Evolutionary conservation across 75 land plant species (phyloP).

Genomic region (Selaginella moellendorffii): DNA sequence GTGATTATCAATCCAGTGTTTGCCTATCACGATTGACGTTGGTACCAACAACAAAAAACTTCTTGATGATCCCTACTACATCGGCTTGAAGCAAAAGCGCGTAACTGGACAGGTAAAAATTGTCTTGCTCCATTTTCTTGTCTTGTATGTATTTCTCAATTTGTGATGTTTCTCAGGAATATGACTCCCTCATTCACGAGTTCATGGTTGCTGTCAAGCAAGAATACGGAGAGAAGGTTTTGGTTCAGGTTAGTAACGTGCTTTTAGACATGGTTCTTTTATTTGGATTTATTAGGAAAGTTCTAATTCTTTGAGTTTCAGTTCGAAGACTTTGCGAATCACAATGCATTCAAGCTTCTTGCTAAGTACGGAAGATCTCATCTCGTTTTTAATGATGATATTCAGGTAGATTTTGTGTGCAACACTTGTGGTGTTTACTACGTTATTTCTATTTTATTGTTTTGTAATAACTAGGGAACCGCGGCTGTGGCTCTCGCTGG

Average conservation of each 20-base stretch:
- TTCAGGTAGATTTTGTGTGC: slow-evolving; percentile 5
- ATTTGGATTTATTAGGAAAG: no score
- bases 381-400: slow-evolving; percentile 10
- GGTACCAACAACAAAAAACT: slow-evolving; percentile 9
- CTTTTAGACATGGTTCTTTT: no score
- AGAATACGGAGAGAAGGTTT: slow-evolving; percentile 7
- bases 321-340: slow-evolving; percentile 11
- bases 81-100: slow-evolving; percentile 8
- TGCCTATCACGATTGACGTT: slow-evolving; percentile 5
- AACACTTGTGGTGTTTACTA: neutral
- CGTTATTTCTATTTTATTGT: neutral
- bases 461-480: slow-evolving; percentile 44
- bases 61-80: slow-evolving; percentile 5
- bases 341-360: slow-evolving; percentile 8
- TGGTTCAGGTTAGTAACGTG: neutral
- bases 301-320: no score
- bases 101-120: slow-evolving; percentile 1
- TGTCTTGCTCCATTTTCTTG: neutral
- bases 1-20: slow-evolving; percentile 1
- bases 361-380: slow-evolving; percentile 2
- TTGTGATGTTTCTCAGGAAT: neutral
- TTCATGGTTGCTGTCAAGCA: slow-evolving; percentile 7
- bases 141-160: neutral
- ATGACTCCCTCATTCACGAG: slow-evolving; percentile 4
- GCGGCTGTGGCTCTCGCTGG: slow-evolving; percentile 94